Conservation (phyloP, 768 basidiomycete species). For the Agaricus subrufescens region DNA sequence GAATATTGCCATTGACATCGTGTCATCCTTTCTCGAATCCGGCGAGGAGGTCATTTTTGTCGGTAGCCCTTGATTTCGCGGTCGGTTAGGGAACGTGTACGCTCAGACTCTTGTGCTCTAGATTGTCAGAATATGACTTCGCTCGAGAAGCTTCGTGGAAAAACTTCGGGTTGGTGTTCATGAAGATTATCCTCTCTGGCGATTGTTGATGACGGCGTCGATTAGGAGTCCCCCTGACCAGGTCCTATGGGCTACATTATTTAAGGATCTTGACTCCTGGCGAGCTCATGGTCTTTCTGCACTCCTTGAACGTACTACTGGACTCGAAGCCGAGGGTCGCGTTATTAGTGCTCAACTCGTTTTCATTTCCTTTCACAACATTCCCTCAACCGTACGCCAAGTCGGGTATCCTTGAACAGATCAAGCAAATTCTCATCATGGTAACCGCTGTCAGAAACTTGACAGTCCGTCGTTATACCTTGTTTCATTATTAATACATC, state of each 20-base stretch:
- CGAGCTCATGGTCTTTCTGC: constrained; percentile 55
- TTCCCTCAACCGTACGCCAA: constrained; percentile 32
- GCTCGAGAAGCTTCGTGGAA: constrained; percentile 23
- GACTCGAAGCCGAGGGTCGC: constrained; percentile 44
- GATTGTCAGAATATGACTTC: constrained; percentile 43
- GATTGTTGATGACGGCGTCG: constrained; percentile 13
- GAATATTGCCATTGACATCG: constrained; percentile 44
- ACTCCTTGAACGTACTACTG: constrained; percentile 46
- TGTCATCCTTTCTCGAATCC: constrained; percentile 39
- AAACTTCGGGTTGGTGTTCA: constrained; percentile 20
- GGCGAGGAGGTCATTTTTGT: constrained; percentile 56
- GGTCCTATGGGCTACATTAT: constrained; percentile 30
- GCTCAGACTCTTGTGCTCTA: constrained; percentile 18
- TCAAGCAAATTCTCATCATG: constrained; percentile 50
- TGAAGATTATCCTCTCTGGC: constrained; percentile 3
- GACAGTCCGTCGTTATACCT: constrained; percentile 33
- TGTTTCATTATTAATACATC: background rate
- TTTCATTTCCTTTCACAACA: constrained; percentile 65
- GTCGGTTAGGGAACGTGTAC: background rate
- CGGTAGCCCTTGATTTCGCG: constrained; percentile 37
- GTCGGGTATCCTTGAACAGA: constrained; percentile 39
- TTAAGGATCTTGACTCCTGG: constrained; percentile 40
- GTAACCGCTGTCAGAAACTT: constrained; percentile 42
- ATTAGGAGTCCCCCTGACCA: background rate
- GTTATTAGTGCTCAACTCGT: constrained; percentile 60